phyloP scores from a whole-genome alignment of 2,329 filamentous ascomycete species.

The Claviceps spartinae region DNA sequence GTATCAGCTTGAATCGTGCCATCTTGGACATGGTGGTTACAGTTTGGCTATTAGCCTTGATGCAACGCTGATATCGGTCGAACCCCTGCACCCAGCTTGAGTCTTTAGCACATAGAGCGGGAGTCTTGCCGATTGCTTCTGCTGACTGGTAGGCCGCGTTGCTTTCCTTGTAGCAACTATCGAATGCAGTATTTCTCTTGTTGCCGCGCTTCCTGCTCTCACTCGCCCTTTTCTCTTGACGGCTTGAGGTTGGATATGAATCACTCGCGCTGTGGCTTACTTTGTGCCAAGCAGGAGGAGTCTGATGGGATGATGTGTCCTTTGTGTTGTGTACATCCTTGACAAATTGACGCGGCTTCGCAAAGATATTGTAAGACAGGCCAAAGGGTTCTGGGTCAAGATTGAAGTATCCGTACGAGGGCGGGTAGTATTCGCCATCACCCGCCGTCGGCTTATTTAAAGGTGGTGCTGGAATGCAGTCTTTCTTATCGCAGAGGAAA shows the following conservation, averaged over 20 bases:
- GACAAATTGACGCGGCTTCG: constrained; percentile 24
- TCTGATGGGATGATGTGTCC: constrained; percentile 37
- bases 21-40: too few relatives aligned
- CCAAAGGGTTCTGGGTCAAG: constrained; percentile 49
- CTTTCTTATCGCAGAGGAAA: constrained; percentile 31
- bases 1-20: constrained; percentile 11
- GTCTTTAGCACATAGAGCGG: constrained; percentile 27
- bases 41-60: too few relatives aligned
- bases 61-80: too few relatives aligned
- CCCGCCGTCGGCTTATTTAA: constrained; percentile 28
- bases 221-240: not conserved
- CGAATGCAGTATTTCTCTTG: constrained; percentile 31
- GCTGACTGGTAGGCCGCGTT: constrained; percentile 39
- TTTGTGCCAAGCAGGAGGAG: constrained; percentile 22
- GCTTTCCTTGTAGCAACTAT: constrained; percentile 39
- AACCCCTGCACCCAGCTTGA: constrained; percentile 26
- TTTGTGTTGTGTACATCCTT: constrained; percentile 27
- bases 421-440: constrained; percentile 34
- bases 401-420: constrained; percentile 44
- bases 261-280: not conserved
- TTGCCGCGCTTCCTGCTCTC: constrained; percentile 8
- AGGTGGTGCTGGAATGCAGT: constrained; percentile 31
- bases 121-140: constrained; percentile 31
- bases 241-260: not conserved
- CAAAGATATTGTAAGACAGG: constrained; percentile 48